Base-by-base conservation (phyloP, 768 basidiomycete species). In the Lentinus tigrinus region DNA sequence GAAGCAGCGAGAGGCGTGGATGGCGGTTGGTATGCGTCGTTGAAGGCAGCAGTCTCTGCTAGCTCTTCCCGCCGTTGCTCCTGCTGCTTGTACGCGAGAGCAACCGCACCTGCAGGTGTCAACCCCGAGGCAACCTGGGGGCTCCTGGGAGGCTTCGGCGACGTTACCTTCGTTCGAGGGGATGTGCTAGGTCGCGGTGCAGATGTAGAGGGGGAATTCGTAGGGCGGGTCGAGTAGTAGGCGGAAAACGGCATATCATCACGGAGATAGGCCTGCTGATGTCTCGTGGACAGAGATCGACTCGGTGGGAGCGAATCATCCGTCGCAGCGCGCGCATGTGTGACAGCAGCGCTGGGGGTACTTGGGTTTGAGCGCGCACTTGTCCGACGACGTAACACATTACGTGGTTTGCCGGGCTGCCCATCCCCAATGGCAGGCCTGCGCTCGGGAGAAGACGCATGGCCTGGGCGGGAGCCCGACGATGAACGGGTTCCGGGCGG, bases 21-120 rank as follows among this genome's bases (percentile, higher is more conserved):
- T 27, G 50, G 11, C 28, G 58, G 48, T 21, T 54, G 52, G 56
- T 34, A 66, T 40, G 21, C 67, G 24, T 72, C 71, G 54, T 67
- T 70, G 61, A 58, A 57, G 7, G 65, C 65, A 37, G 65, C 66
- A 39, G 72, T 67, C 57, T 72, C 69, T 16, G 70, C 63, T 1
- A 70, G 67, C 19, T 67, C 52, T 53, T 71, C 65, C 4, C 70
- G 63, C 3, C 65, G 66, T 54, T 72, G 64, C 49, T 74, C 73
- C 52, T 78, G 80, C 46, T 75, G 74, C 65, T 78, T 81, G 65
- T 83, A 83, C 10, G 80, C 78, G 36, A 74, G 74, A 3, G 71
- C 78, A 36, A 82, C 75, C 0, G 75, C 76, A 0, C 75, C 72
- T 0, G 80, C 79, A 1, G 81, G 79, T 1, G 81, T 82, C 23